Conservation (phyloP, 1,284 basidiomycete genomes). For the Trichosporon sp. region DNA sequence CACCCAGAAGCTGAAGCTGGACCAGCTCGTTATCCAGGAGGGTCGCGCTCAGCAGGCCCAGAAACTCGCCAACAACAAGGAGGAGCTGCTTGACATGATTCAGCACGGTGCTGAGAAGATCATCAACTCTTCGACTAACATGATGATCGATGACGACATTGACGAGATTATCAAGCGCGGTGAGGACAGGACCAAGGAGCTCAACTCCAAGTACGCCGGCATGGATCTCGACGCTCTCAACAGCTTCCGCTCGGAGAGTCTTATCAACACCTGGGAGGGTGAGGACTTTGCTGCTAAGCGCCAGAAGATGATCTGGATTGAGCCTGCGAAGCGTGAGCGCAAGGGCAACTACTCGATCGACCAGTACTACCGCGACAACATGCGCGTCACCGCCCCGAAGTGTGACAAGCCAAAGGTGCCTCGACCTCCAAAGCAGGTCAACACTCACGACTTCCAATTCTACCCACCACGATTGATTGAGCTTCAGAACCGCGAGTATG, state of each 20-base stretch:
- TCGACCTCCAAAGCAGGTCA: slow-evolving; percentile 84
- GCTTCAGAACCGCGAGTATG: slow-evolving; percentile 85
- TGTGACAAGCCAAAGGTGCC: slow-evolving; percentile 83
- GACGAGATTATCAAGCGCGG: slow-evolving; percentile 91
- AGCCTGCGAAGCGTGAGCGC: slow-evolving; percentile 91
- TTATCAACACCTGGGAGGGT: slow-evolving; percentile 91
- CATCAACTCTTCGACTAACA: slow-evolving; percentile 70
- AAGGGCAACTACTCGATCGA: slow-evolving; percentile 96
- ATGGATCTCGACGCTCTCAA: slow-evolving; percentile 93
- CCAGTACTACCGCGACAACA: slow-evolving; percentile 89
- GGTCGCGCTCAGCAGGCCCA: slow-evolving; percentile 65
- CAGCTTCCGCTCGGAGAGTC: slow-evolving; percentile 91
- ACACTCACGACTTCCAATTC: slow-evolving; percentile 95
- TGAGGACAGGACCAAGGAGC: slow-evolving; percentile 83
- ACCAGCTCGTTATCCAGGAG: slow-evolving; percentile 98
- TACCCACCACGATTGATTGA: slow-evolving; percentile 80
- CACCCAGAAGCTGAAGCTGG: slow-evolving; percentile 92
- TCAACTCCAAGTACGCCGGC: slow-evolving; percentile 90
- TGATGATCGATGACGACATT: slow-evolving; percentile 87
- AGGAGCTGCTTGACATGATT: slow-evolving; percentile 97
- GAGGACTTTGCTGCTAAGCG: slow-evolving; percentile 79
- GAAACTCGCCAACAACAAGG: slow-evolving; percentile 77
- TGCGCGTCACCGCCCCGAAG: slow-evolving; percentile 70
- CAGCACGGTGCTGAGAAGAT: slow-evolving; percentile 97
- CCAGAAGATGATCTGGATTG: slow-evolving; percentile 73